Percentiles rank a stretch among this genome's conserved stretches.
Evolutionary conservation across 805 yeast genomes (phyloP).

Genomic region (Sungouiella blattae): DNA sequence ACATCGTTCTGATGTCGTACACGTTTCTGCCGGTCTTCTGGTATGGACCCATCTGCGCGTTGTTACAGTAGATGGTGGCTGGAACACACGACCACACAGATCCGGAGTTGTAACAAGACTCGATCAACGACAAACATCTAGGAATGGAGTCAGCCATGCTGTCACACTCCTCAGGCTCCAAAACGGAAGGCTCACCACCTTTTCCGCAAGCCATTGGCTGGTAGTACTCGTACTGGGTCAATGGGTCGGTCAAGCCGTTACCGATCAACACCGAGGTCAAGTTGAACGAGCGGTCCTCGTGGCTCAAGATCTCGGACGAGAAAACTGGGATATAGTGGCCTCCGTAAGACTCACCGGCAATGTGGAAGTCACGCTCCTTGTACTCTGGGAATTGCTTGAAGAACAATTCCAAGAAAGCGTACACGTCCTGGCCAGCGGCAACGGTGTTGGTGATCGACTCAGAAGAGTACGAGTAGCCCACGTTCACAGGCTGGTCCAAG

Average conservation of each 20-base stretch:
- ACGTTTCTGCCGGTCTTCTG: conserved; percentile 79
- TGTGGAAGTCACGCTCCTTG: conserved; percentile 56
- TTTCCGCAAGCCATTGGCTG: conserved; percentile 92
- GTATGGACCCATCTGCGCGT: conserved; percentile 60
- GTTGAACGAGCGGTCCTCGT: conserved; percentile 41
- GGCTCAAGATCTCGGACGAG: conserved; percentile 74
- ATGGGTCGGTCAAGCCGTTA: conserved; percentile 86
- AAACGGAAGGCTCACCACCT: conserved; percentile 78
- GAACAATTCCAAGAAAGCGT: conserved; percentile 77
- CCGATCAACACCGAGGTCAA: conserved; percentile 74
- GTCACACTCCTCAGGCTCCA: conserved; percentile 66
- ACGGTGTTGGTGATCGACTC: conserved; percentile 63
- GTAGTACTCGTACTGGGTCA: conserved; percentile 37
- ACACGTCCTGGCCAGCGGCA: conserved; percentile 86
- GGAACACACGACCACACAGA: conserved; percentile 86
- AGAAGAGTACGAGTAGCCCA: conserved; percentile 82
- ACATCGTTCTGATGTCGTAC: conserved; percentile 79
- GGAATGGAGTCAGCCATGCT: conserved; percentile 59
- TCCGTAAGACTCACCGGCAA: conserved; percentile 91
- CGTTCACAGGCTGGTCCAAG: conserved; percentile 92
- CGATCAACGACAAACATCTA: conserved; percentile 72
- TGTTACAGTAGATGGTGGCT: conserved; percentile 86
- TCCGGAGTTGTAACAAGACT: conserved; percentile 72
- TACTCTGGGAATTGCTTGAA: conserved; percentile 80
- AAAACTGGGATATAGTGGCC: conserved; percentile 93